Evolutionary conservation across 257 asterid genomes (phyloP).

Genomic region (Nicotiana knightiana): DNA sequence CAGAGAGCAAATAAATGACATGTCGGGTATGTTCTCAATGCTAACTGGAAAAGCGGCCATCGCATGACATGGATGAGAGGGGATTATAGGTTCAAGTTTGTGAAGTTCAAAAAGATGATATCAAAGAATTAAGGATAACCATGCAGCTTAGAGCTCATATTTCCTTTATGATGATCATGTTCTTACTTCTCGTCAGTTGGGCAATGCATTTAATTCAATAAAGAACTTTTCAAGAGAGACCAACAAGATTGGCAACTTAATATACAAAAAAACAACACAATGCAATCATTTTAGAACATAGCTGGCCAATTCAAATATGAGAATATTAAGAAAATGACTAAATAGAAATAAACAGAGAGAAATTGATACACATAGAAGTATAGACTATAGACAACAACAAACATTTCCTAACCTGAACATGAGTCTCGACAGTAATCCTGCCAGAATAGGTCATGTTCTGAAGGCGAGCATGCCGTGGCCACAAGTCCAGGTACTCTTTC

Average conservation of each 20-base stretch:
- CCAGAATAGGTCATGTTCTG: constrained; percentile 87
- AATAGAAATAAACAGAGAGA: neutral
- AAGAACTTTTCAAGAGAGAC: neutral
- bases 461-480: constrained; percentile 91
- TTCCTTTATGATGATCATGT: neutral
- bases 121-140: neutral
- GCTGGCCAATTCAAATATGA: neutral
- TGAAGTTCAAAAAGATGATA: neutral
- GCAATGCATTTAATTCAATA: neutral
- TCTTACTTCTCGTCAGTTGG: neutral
- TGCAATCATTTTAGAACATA: neutral
- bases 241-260: neutral
- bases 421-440: constrained; percentile 56
- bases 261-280: neutral
- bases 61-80: neutral
- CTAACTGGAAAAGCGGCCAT: neutral
- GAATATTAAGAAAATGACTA: neutral
- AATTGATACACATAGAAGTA: neutral
- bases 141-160: neutral
- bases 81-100: neutral
- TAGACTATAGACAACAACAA: neutral
- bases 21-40: neutral
- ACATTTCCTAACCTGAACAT: constrained; percentile 47
- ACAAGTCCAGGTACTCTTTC: constrained; percentile 37
- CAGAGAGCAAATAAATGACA: constrained; percentile 1